Evolutionary conservation across 345 rosid species (phyloP), one percentile per base, ranked within the genome.

Genomic region (Sisymbrium altissimum): DNA sequence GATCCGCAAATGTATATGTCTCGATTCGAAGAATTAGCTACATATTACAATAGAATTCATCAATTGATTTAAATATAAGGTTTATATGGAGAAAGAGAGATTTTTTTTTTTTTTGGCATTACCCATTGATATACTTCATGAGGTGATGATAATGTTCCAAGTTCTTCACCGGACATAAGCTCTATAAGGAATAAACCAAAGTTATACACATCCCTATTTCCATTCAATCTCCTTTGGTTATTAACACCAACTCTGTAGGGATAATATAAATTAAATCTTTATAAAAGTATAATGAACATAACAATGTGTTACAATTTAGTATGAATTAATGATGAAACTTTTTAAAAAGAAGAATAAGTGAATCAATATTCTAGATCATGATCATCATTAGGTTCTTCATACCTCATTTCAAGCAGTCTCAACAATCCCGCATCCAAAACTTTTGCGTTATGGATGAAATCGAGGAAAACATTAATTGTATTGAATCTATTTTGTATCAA

Each of bases 401-500:
- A 85, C 33, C 69, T 80, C 38, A 23, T 64, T 75, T 83, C 84
- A n/a, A 86, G 77, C 6, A 86, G 79, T 60, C 12, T 5, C 10
- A 6, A 70, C 14, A 87, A 32, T 55, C 93, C 89, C 6, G 84
- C 84, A 73, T 85, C 88, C 50, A 87, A 78, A 60, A 90, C 88
- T 70, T 86, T 85, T 3, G 86, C 93, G 30, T 78, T 82, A 75
- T 88, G 84, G 76, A 84, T 43, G 77, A 80, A 86, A 43, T 90
- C 96, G 13, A 90, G 91, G 77, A 90, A 66, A 44, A 90, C 90
- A 66, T 86, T 90, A 54, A 84, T 81, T 0, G 87, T 86, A 62
- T 79, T 90, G 83, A 90, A 90, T 81, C 83, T 84, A 80, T 78
- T 84, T 81, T 90, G 93, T 43, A 82, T 65, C 80, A 86, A 74